phyloP scores from a whole-genome alignment of 2,329 filamentous ascomycete species.

The Apiospora phragmitis region DNA sequence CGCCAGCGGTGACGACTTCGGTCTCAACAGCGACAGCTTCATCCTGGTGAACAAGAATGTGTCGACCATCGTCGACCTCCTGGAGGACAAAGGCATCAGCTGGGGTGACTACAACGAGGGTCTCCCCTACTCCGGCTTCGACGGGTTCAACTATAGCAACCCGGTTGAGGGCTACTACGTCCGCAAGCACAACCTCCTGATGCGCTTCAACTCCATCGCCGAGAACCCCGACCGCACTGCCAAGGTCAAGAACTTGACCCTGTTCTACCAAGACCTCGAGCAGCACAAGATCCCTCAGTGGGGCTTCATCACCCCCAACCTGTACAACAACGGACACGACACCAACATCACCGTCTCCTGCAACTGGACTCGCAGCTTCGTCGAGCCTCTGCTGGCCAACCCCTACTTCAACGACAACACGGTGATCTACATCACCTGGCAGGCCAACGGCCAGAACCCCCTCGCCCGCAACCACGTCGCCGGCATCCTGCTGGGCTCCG shows the following conservation, averaged over 20 bases:
- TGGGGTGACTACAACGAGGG: slow-evolving; percentile 50
- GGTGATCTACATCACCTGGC: slow-evolving; percentile 70
- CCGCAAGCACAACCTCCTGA: slow-evolving; percentile 43
- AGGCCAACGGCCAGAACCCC: slow-evolving; percentile 67
- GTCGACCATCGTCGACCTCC: slow-evolving; percentile 47
- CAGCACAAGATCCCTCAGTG: slow-evolving; percentile 63
- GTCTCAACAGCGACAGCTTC: slow-evolving; percentile 45
- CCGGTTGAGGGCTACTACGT: slow-evolving; percentile 45
- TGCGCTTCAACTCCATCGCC: slow-evolving; percentile 43
- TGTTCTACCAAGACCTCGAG: slow-evolving; percentile 59
- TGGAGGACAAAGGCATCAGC: slow-evolving; percentile 40
- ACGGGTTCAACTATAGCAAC: slow-evolving; percentile 40
- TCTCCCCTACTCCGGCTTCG: slow-evolving; percentile 45
- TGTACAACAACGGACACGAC: slow-evolving; percentile 71
- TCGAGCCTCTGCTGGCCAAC: slow-evolving; percentile 69
- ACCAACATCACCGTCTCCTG: slow-evolving; percentile 67
- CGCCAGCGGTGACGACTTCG: slow-evolving; percentile 48
- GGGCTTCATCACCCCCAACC: slow-evolving; percentile 62
- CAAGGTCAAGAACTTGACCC: slow-evolving; percentile 62
- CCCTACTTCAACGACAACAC: slow-evolving; percentile 72
- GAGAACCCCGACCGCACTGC: slow-evolving; percentile 48
- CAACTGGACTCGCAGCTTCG: slow-evolving; percentile 65
- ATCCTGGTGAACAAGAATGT: slow-evolving; percentile 45
- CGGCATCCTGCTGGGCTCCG: slow-evolving; percentile 71
- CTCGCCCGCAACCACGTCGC: slow-evolving; percentile 68